Percentiles rank a stretch among this genome's conserved stretches.
Conservation (phyloP, 2,329 filamentous ascomycete genomes). For the Claviceps quebecensis region DNA sequence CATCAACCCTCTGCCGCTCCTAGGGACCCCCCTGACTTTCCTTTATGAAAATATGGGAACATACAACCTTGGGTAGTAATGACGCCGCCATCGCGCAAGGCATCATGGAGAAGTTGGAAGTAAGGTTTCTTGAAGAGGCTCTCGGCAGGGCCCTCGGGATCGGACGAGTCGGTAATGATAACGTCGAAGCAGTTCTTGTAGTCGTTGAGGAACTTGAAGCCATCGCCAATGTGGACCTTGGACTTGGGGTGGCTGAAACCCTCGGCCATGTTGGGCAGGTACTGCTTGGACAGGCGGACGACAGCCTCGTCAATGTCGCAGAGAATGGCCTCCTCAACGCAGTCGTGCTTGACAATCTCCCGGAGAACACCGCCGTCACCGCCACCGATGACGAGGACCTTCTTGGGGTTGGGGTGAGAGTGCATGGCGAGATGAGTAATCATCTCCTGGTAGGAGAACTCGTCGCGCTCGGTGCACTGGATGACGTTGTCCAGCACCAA, state of each 20-base stretch:
- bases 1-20: slow-evolving; percentile 15
- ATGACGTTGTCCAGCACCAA: slow-evolving; percentile 98
- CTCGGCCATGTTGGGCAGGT: slow-evolving; percentile 83
- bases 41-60: slow-evolving; percentile 51
- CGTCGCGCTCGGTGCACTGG: slow-evolving; percentile 95
- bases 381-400: slow-evolving; percentile 94
- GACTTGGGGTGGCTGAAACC: slow-evolving; percentile 91
- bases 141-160: slow-evolving; percentile 94
- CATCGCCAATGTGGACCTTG: slow-evolving; percentile 85
- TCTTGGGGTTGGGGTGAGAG: slow-evolving; percentile 96
- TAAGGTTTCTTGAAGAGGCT: slow-evolving; percentile 97
- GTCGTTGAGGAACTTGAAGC: slow-evolving; percentile 96
- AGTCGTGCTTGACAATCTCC: slow-evolving; percentile 98
- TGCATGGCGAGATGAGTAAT: slow-evolving; percentile 98
- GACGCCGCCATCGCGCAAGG: slow-evolving; percentile 87
- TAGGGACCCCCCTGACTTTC: slow-evolving; percentile 24
- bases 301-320: slow-evolving; percentile 99
- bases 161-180: slow-evolving; percentile 97
- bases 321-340: slow-evolving; percentile 86
- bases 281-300: slow-evolving; percentile 96
- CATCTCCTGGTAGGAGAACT: slow-evolving; percentile 99
- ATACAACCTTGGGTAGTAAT: slow-evolving; percentile 99
- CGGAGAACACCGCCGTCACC: slow-evolving; percentile 95
- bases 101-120: slow-evolving; percentile 84
- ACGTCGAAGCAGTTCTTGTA: slow-evolving; percentile 97